A percentile compares a stretch with the other conserved stretches of the same genome.
Conservation (phyloP, 148 eudicot species). For the Rhododendron ferrugineum region DNA sequence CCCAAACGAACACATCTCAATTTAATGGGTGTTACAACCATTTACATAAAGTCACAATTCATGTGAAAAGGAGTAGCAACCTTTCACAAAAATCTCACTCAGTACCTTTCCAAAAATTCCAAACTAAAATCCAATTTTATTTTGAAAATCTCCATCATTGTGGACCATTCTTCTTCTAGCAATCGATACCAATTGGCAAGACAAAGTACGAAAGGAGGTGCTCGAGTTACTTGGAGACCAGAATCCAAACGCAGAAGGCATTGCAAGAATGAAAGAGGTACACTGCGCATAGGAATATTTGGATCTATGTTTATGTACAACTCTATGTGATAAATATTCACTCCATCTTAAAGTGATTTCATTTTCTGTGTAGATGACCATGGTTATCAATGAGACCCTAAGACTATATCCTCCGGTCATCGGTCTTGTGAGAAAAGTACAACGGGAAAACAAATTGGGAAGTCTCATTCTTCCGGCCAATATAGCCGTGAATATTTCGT, state of each 20-base stretch:
- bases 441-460: neutral
- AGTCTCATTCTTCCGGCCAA: conserved; percentile 2
- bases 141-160: too few relatives aligned
- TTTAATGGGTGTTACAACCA: too few relatives aligned
- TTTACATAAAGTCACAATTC: too few relatives aligned
- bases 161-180: conserved; percentile 19
- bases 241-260: conserved; percentile 16
- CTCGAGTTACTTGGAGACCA: conserved; percentile 7
- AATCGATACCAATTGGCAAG: conserved; percentile 22
- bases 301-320: too few relatives aligned
- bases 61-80: too few relatives aligned
- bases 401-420: conserved; percentile 9
- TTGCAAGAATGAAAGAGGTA: conserved; percentile 9
- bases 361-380: conserved; percentile 3
- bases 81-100: too few relatives aligned
- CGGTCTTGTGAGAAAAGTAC: neutral
- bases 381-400: conserved; percentile 12
- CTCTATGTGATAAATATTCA: too few relatives aligned
- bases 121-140: too few relatives aligned
- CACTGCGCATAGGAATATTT: too few relatives aligned
- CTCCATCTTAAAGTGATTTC: too few relatives aligned
- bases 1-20: too few relatives aligned
- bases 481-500: conserved; percentile 4
- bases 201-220: conserved; percentile 16
- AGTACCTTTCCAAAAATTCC: too few relatives aligned